Conservation (phyloP, 2,329 filamentous ascomycete genomes). For the Diplodia mutila region DNA sequence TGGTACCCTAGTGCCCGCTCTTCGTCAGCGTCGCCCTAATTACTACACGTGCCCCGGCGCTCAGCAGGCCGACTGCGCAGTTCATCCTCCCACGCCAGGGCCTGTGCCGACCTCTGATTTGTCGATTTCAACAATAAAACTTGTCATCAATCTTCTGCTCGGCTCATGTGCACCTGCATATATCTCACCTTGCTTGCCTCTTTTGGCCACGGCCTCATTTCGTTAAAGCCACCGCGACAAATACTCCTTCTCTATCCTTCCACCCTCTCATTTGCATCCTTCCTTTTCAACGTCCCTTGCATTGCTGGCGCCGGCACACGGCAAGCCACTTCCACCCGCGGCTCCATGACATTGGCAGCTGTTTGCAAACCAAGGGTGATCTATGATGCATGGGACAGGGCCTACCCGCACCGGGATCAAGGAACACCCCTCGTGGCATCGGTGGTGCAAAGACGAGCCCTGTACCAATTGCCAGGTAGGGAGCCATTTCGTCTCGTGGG, state of each 20-base stretch:
- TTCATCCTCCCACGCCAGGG: background rate
- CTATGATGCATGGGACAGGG: background rate
- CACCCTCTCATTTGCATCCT: background rate
- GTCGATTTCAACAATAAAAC: background rate
- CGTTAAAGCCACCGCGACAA: constrained; percentile 12
- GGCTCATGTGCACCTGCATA: constrained; percentile 17
- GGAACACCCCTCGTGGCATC: background rate
- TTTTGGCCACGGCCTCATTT: constrained; percentile 8
- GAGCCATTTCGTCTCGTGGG: constrained; percentile 4
- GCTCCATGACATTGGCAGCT: background rate
- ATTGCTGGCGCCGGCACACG: background rate
- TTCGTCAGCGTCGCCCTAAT: background rate
- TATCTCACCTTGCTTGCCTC: constrained; percentile 5
- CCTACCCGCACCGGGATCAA: background rate
- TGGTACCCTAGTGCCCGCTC: no score
- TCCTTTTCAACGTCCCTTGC: constrained; percentile 12
- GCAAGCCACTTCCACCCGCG: constrained; percentile 1
- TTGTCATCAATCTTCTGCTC: background rate
- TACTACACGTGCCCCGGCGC: constrained; percentile 2
- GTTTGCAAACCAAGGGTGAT: background rate
- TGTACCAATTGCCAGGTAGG: constrained; percentile 9
- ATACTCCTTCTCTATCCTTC: background rate
- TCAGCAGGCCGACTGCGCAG: background rate
- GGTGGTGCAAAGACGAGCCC: background rate
- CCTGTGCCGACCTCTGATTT: background rate